Base-by-base conservation (phyloP, 495 filamentous ascomycete genomes). In the Penicillium macrosclerotiorum region DNA sequence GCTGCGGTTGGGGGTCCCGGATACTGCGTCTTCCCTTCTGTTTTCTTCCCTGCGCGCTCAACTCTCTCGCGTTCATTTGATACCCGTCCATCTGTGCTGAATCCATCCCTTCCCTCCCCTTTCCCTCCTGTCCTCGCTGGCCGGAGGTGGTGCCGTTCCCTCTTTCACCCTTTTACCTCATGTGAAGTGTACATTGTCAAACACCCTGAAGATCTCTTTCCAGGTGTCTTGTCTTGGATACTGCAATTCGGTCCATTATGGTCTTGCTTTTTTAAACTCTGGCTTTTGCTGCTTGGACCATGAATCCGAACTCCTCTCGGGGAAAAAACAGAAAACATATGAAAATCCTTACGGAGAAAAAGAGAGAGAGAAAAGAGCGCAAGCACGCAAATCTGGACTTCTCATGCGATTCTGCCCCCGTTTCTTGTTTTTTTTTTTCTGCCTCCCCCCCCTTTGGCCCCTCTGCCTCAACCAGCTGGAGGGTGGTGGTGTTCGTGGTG, bases 401-500 rank as follows among this genome's bases (percentile, higher is more conserved):
- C 51, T n/a, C 45, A 62, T 44, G 55, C 59, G 55, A 47, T 60
- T 62, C 51, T 64, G 57, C 47, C 45, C n/a, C n/a, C 57, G 51
- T 61, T 52, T 47, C 37, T 51, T 40, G 47, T 65, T 55, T 59
- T n/a, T n/a, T n/a, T n/a, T n/a, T n/a, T n/a, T n/a, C n/a, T n/a
- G n/a, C n/a, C n/a, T n/a, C n/a, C n/a, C 52, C 60, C 60, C 56
- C 55, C 50, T 51, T 67, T 61, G 55, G 57, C 60, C 60, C 63
- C 57, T 64, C 62, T 57, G 35, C 56, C 63, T 70, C 66, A 64
- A 71, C 54, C 57, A 36, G 45, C 59, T 59, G 64, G 68, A 73
- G 63, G 66, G 30, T 63, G 64, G 59, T 55, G 69, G 71, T 73
- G 69, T 73, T 72, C 55, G 56, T 64, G 72, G 69, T 69, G 70